Base-by-base conservation (phyloP, 441 rosid species). In the Isatis lusitanica region DNA sequence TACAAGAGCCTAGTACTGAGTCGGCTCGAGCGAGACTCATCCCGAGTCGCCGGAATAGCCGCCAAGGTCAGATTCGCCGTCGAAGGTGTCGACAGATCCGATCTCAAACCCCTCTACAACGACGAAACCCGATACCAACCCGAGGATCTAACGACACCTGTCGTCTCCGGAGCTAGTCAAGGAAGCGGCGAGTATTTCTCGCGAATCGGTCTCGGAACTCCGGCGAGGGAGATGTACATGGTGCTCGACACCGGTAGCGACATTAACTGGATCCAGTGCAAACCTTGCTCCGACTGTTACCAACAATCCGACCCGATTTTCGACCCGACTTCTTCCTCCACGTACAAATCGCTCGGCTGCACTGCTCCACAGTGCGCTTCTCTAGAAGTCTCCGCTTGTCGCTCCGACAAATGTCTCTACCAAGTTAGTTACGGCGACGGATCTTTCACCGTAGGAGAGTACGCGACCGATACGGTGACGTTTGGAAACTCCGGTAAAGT, bases 141-240 rank as follows among this genome's bases (percentile, higher is more conserved):
- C 18, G 80, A 87, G 75, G 92, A 76, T 16, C 63, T 93, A 18
- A 73, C 86, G 2, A 86, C 90, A 1, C 95, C 97, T 2, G 73
- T 86, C 44, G 62, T 79, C 40, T 88, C 92, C 51, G 92, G 92
- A 11, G 30, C 53, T 1, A 68, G 81, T 38, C 90, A 86, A 66
- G 93, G 93, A n/a, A 85, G 90, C 78, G 93, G 93, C 2, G 90
- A 88, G 81, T 88, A 88, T 69, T 88, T 88, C 70, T 78, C 87
- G 0, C 79, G 84, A n/a, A 44, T 88, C 62, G 89, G 90, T 1
- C 63, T 86, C 46, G 93, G 90, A 31, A 78, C 71, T 18, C 93
- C 93, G 70, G 66, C 86, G 3, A 88, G 76, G 36, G 84, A 82
- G 72, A 82, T 75, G 77, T 80, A 17, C 79, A 77, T 88, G 87